These are phyloP conservation scores for Triticum turgidum DNA, from an alignment of 176 grass and related monocot species.

Conservation along the genomic window DNA sequence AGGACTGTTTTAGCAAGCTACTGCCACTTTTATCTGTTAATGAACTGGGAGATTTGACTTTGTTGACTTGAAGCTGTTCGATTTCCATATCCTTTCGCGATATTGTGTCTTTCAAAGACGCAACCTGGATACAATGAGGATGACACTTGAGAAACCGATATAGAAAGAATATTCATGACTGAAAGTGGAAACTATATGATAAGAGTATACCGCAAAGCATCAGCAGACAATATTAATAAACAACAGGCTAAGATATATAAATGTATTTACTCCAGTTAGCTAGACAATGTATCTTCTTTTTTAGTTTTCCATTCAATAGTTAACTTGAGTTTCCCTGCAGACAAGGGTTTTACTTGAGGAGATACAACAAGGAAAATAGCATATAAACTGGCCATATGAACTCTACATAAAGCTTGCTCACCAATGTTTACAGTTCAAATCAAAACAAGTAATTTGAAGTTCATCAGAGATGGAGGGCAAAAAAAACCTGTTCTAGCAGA, in stretches of 20 bases:
- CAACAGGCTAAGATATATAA: neutral
- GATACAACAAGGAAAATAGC: neutral
- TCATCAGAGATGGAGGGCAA: neutral
- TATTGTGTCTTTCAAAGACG: constrained; percentile 87
- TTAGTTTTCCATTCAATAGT: neutral
- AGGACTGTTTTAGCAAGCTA: constrained; percentile 44
- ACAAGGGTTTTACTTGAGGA: neutral
- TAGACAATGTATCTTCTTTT: neutral
- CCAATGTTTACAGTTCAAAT: constrained; percentile 1
- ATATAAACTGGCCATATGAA: neutral
- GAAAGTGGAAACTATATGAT: neutral
- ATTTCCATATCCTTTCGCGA: constrained; percentile 87
- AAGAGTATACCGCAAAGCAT: neutral
- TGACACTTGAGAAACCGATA: constrained; percentile 16
- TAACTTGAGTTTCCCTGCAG: neutral
- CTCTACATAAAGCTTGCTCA: neutral
- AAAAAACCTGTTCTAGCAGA: constrained; percentile 77
- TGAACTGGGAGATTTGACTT: constrained; percentile 48
- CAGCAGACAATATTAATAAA: neutral
- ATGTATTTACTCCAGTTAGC: constrained; percentile 8
- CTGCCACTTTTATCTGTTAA: constrained; percentile 37
- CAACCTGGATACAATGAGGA: constrained; percentile 55
- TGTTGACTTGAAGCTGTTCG: constrained; percentile 67
- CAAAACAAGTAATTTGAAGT: neutral
- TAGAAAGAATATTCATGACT: constrained; percentile 2